A percentile compares a stretch with the other conserved stretches of the same genome.
phyloP scores from a whole-genome alignment of 2,329 filamentous ascomycete genomes.

The Ophiostoma sp. region DNA sequence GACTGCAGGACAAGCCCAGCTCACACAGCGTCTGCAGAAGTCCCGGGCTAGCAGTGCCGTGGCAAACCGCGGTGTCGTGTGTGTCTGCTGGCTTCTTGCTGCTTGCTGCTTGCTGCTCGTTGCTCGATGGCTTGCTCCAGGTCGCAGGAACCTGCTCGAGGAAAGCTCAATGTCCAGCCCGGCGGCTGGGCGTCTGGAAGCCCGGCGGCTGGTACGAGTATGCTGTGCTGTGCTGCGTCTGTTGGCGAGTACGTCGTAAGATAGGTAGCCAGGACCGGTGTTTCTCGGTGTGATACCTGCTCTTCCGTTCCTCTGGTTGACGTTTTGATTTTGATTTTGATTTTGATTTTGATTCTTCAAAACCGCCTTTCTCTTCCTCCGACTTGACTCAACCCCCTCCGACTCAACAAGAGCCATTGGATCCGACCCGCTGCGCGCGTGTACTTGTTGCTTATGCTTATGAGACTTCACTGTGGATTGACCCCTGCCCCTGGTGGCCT shows the following conservation, averaged over 20 bases:
- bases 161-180: too few relatives aligned
- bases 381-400: neutral
- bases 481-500: slow-evolving; percentile 5
- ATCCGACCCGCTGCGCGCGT: slow-evolving; percentile 1
- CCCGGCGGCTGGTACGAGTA: too few relatives aligned
- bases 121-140: too few relatives aligned
- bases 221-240: too few relatives aligned
- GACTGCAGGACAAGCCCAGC: neutral
- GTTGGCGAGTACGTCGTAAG: too few relatives aligned
- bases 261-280: too few relatives aligned
- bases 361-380: neutral
- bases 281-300: neutral
- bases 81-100: neutral
- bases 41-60: slow-evolving; percentile 3
- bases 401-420: neutral
- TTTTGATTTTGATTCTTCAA: neutral
- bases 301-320: neutral
- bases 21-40: slow-evolving; percentile 5
- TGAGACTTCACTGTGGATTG: slow-evolving; percentile 12
- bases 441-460: neutral
- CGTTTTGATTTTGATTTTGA: neutral
- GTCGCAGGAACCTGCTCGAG: too few relatives aligned
- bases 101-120: too few relatives aligned
- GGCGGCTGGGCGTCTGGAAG: too few relatives aligned
- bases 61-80: slow-evolving; percentile 1